Conservation (phyloP, 176 grass and related monocot genomes). For the Calamus simplicifolius region DNA sequence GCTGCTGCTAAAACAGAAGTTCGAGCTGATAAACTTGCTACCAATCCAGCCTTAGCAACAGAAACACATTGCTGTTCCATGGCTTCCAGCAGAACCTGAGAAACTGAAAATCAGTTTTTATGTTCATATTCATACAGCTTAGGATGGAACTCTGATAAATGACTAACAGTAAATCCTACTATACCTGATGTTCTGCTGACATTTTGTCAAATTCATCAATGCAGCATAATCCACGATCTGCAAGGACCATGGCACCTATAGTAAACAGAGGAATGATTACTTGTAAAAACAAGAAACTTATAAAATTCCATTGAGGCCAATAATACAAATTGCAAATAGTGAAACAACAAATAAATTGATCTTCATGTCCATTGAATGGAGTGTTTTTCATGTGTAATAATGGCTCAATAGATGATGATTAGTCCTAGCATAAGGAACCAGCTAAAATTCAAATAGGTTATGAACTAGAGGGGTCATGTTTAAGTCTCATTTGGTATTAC, state of each 20-base stretch:
- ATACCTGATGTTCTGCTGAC: conserved; percentile 86
- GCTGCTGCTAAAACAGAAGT: conserved; percentile 86
- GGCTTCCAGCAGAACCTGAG: conserved; percentile 87
- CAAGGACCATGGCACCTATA: conserved; percentile 91
- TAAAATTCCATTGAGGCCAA: no score
- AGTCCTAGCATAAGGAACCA: no score
- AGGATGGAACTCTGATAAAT: conserved; percentile 8
- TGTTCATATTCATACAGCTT: neutral
- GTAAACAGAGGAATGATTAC: neutral
- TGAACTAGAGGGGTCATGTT: no score
- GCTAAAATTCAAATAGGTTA: no score
- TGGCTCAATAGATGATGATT: no score
- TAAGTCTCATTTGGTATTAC: no score
- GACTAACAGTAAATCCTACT: neutral
- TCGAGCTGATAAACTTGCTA: conserved; percentile 88
- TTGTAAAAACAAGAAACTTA: no score
- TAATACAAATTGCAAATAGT: no score
- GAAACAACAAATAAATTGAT: no score
- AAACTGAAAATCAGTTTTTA: conserved; percentile 34
- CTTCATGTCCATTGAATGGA: no score
- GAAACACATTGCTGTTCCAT: conserved; percentile 99
- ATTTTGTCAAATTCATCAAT: conserved; percentile 99
- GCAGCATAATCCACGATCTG: conserved; percentile 87
- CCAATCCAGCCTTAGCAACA: conserved; percentile 92
- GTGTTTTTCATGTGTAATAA: no score